phyloP scores from a whole-genome alignment of 345 rosid species.

The Salix suchowensis region DNA sequence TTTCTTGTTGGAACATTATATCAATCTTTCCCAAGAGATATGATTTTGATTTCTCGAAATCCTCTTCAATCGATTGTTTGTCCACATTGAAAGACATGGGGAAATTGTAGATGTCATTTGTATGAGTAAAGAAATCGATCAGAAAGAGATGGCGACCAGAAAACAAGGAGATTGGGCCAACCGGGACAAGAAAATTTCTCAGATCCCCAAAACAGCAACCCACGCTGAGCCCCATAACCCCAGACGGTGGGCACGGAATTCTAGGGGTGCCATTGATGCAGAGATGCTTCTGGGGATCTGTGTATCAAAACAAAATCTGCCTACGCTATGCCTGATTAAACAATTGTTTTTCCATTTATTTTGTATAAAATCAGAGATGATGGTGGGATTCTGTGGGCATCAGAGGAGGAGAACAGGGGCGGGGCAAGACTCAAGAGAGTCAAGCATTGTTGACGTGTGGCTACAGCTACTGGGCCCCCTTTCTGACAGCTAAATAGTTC shows the following conservation, averaged over 20 bases:
- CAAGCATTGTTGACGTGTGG: constrained; percentile 5
- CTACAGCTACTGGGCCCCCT: background rate
- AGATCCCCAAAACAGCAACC: background rate
- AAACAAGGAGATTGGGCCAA: background rate
- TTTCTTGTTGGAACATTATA: background rate
- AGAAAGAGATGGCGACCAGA: background rate
- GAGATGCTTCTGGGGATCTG: constrained; percentile 36
- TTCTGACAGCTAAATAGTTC: background rate
- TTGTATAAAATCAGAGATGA: background rate
- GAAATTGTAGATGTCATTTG: background rate
- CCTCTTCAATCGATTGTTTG: background rate
- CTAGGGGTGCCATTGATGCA: background rate
- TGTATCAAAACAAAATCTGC: background rate
- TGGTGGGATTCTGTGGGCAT: background rate
- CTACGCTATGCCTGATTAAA: background rate
- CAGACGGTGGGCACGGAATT: constrained; percentile 22
- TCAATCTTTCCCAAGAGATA: background rate
- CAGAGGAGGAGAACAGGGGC: background rate
- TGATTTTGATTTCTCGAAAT: background rate
- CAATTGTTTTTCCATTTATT: too few species aligned
- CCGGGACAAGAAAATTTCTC: too few species aligned
- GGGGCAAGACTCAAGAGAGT: constrained; percentile 11
- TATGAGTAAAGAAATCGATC: background rate
- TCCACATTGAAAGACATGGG: background rate
- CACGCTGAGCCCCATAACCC: constrained; percentile 16